A percentile compares a stretch with the other conserved stretches of the same genome.
phyloP scores from a whole-genome alignment of 2,329 filamentous ascomycete species.

The Trichoderma sp. region DNA sequence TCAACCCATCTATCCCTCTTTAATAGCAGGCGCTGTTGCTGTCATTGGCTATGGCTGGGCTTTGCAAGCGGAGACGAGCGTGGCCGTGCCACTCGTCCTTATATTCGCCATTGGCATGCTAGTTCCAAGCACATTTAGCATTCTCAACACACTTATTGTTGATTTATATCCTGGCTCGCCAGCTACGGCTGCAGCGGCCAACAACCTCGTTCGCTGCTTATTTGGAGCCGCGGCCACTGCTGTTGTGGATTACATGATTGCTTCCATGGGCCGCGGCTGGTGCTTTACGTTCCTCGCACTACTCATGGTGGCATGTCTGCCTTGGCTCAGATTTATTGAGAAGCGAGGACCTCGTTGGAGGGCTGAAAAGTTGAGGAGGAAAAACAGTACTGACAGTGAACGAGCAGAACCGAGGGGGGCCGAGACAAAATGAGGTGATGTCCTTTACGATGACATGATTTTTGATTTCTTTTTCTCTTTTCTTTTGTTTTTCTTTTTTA shows the following conservation, averaged over 20 bases:
- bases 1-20: conserved; percentile 51
- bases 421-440: neutral
- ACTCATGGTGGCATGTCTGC: conserved; percentile 47
- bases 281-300: conserved; percentile 58
- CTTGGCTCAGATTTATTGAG: conserved; percentile 48
- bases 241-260: conserved; percentile 57
- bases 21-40: conserved; percentile 52
- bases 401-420: neutral
- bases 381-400: conserved; percentile 24
- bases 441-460: neutral
- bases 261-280: conserved; percentile 57
- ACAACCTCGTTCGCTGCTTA: conserved; percentile 61
- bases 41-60: conserved; percentile 58
- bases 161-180: conserved; percentile 60
- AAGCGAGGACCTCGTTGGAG: conserved; percentile 50
- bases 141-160: conserved; percentile 61
- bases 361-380: conserved; percentile 44
- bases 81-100: conserved; percentile 54
- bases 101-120: conserved; percentile 56
- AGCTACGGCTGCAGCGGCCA: conserved; percentile 60
- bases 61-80: conserved; percentile 46
- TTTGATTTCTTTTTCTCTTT: neutral
- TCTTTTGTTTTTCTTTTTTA: neutral
- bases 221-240: conserved; percentile 58
- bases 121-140: conserved; percentile 60